These are phyloP conservation scores for Teratosphaeria destructans DNA, from an alignment of 2,329 filamentous ascomycete species.

Conservation along the genomic window DNA sequence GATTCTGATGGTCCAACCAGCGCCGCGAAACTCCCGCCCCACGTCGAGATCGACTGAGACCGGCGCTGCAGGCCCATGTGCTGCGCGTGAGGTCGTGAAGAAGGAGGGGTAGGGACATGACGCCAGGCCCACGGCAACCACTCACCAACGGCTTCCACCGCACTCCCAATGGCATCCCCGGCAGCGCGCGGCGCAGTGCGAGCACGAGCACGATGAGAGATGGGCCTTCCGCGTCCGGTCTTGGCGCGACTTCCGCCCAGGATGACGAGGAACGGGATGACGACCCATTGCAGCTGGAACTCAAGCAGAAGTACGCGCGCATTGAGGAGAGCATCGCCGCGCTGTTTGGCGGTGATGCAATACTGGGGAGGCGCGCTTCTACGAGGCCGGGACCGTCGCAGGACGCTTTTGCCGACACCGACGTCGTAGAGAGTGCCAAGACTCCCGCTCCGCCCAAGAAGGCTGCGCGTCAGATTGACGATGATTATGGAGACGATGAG, in stretches of 20 bases:
- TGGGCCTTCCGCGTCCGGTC: conserved; percentile 25
- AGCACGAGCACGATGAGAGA: conserved; percentile 34
- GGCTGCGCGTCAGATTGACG: conserved; percentile 60
- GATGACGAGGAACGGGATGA: conserved; percentile 35
- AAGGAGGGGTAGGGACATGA: conserved; percentile 15
- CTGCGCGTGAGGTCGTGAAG: conserved; percentile 5
- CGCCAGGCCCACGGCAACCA: conserved; percentile 30
- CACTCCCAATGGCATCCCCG: conserved; percentile 28
- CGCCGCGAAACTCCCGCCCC: conserved; percentile 4
- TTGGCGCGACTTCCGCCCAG: conserved; percentile 20
- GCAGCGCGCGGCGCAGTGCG: conserved; percentile 30
- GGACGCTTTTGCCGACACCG: conserved; percentile 8
- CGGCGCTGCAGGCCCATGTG: conserved; percentile 9
- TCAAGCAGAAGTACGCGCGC: conserved; percentile 66
- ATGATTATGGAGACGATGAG: conserved; percentile 79
- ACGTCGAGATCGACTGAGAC: conserved; percentile 8
- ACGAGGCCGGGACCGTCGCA: conserved; percentile 4
- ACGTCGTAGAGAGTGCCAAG: conserved; percentile 31
- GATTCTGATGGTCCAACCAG: conserved; percentile 14
- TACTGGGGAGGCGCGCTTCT: conserved; percentile 18
- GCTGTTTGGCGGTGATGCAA: conserved; percentile 51
- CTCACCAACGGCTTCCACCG: conserved; percentile 19
- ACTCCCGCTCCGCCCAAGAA: conserved; percentile 53
- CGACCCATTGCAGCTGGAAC: conserved; percentile 44
- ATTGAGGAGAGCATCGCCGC: conserved; percentile 66